Conservation (phyloP, 2,329 filamentous ascomycete genomes). For the Epichloe amarillans region DNA sequence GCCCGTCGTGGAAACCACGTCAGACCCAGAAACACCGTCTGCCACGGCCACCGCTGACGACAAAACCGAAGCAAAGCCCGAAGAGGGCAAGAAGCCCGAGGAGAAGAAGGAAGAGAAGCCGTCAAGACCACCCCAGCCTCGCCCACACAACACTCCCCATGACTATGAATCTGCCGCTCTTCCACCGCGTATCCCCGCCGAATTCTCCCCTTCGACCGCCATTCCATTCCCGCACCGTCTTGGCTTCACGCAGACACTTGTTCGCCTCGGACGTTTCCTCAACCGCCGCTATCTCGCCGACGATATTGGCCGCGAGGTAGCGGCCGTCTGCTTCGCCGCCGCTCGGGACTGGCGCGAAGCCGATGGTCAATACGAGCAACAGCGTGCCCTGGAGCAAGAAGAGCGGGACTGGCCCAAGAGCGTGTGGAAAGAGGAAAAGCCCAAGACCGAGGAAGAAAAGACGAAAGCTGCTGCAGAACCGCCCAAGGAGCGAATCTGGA, state of each 20-base stretch:
- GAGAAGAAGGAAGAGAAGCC: slow-evolving; percentile 36
- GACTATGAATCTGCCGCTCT: slow-evolving; percentile 57
- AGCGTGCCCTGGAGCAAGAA: slow-evolving; percentile 52
- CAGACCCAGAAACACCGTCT: slow-evolving; percentile 6
- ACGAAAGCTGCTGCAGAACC: slow-evolving; percentile 24
- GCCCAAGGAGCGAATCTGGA: slow-evolving; percentile 59
- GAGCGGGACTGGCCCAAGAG: slow-evolving; percentile 77
- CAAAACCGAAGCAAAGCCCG: slow-evolving; percentile 15
- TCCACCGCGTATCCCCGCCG: slow-evolving; percentile 51
- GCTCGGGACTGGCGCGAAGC: slow-evolving; percentile 36
- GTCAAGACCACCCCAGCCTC: slow-evolving; percentile 47
- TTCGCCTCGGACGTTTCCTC: slow-evolving; percentile 75
- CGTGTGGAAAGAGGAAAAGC: slow-evolving; percentile 45
- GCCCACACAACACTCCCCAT: slow-evolving; percentile 58
- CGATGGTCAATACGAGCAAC: slow-evolving; percentile 25
- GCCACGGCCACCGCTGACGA: slow-evolving; percentile 11
- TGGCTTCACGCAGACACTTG: slow-evolving; percentile 81
- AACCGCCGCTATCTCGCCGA: slow-evolving; percentile 78
- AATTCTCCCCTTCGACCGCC: slow-evolving; percentile 59
- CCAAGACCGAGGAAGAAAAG: slow-evolving; percentile 22
- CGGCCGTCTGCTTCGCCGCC: slow-evolving; percentile 61
- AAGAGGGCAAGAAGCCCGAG: slow-evolving; percentile 28
- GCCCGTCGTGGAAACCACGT: slow-evolving; percentile 12
- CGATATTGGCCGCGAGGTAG: slow-evolving; percentile 73
- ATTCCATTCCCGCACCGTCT: slow-evolving; percentile 80